phyloP scores from a whole-genome alignment of 352 stramenopile genomes.

The Achlya hypogyna region DNA sequence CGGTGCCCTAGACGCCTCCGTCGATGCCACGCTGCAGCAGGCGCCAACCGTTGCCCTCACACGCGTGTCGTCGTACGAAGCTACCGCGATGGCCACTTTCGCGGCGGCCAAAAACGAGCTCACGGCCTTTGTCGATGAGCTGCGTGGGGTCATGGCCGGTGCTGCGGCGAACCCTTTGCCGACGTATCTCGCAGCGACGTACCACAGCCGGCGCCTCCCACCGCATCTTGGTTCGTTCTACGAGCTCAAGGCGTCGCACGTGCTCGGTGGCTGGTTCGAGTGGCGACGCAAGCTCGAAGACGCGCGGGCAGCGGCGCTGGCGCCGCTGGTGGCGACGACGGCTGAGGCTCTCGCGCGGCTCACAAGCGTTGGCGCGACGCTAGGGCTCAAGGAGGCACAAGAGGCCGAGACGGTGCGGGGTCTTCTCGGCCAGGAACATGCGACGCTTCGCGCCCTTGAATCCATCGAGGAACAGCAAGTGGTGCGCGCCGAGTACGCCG shows the following conservation, averaged over 20 bases:
- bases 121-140: not conserved
- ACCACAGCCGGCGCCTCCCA: not conserved
- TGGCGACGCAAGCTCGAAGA: slow-evolving; percentile 2
- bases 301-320: not conserved
- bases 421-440: not conserved
- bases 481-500: not conserved
- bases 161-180: not conserved
- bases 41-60: not conserved
- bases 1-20: not conserved
- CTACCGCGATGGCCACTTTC: not conserved
- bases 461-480: slow-evolving; percentile 13
- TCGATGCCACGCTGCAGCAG: not conserved
- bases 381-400: slow-evolving; percentile 3
- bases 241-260: not conserved
- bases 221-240: not conserved
- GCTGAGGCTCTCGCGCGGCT: not conserved
- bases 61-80: not conserved
- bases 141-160: not conserved
- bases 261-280: slow-evolving; percentile 5
- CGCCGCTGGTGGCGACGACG: not conserved
- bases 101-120: not conserved
- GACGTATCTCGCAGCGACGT: not conserved
- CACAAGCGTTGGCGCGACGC: not conserved
- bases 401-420: not conserved
- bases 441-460: not conserved